Base-by-base conservation (phyloP, 352 stramenopile species). In the Pythium aquatile region DNA sequence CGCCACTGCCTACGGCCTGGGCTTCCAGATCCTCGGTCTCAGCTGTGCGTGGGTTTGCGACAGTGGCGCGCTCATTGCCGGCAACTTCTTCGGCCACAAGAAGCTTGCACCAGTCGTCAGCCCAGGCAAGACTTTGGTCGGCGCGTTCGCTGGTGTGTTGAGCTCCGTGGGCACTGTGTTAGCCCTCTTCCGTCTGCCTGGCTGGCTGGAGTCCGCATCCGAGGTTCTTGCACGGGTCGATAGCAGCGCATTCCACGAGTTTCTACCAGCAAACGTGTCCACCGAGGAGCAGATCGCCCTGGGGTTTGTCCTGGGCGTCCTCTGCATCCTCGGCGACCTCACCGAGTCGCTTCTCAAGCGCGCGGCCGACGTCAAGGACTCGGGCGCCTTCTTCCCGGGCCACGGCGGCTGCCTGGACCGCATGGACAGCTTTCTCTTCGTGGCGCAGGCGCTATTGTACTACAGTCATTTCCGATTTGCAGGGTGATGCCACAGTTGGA, bases 391-490 rank as follows among this genome's bases (percentile, higher is more conserved):
- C 56, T 91, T 93, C 52, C 84, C 84, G 3, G 84, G 84, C 39
- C 84, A 93, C 56, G 84, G 84, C 42, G 84, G 84, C 17, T 88
- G 78, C 60, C 84, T 93, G 37, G 84, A 93, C 54, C 84, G 84
- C 65, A 89, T 91, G 80, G 81, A 91, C 63, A 91, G 81, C 68
- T 81, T 93, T 28, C 71, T 93, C 20, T 82, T 93, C 49, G 75
- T 86, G 8, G 81, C 79, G 51, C 84, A 78, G 9, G 80, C 64
- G 35, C 71, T 93, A 55, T 85, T 83, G 59, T 88, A 83, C 72
- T 87, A 79, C 65, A 75, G 60, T 39, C 61, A 24, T 65, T 79
- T 52, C 57, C 58, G 42, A 20, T 66, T 49, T 52, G 39, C 44
- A 30, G n/a, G 13, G n/a, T 24, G 20, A 51, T 48, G 20, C 20